These are phyloP conservation scores for Xylaria sp. DNA, from an alignment of 495 filamentous ascomycete species.

Conservation along the genomic window DNA sequence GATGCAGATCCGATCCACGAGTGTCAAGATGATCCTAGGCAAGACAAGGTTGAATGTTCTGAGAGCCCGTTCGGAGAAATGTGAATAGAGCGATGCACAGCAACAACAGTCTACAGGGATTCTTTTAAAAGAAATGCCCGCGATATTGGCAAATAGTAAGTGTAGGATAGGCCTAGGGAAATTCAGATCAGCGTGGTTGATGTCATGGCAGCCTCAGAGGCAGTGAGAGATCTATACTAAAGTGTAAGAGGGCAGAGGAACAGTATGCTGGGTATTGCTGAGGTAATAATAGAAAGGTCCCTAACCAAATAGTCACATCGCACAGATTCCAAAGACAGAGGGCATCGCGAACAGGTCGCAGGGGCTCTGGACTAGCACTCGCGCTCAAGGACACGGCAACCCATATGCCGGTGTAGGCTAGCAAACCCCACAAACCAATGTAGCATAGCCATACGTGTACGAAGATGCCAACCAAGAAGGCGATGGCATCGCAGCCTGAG, in stretches of 20 bases:
- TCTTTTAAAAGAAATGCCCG: conserved; percentile 1
- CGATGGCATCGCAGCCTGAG: conserved; percentile 5
- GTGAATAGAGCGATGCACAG: not conserved
- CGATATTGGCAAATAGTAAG: not conserved
- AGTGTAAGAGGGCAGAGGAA: not conserved
- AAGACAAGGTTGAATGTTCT: not conserved
- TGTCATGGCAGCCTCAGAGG: conserved; percentile 11
- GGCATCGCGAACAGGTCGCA: conserved; percentile 4
- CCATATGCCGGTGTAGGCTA: conserved; percentile 7
- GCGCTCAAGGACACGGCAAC: conserved; percentile 14
- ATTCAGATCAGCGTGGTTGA: conserved; percentile 22
- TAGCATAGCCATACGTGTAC: conserved; percentile 7
- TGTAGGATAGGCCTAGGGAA: conserved; percentile 8
- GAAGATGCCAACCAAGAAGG: not conserved
- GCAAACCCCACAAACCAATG: conserved; percentile 4
- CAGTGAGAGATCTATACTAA: conserved; percentile 3
- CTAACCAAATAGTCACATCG: not conserved
- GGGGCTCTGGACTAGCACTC: conserved; percentile 3
- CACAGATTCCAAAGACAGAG: not conserved
- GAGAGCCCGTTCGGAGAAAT: not conserved
- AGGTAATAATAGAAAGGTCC: conserved; percentile 3
- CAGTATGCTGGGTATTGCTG: not conserved
- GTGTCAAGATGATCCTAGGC: not conserved
- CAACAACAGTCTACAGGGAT: not conserved
- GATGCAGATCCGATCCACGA: conserved; percentile 28